phyloP scores from a whole-genome alignment of 2,329 filamentous ascomycete genomes.

The Furcasterigmium sp. region DNA sequence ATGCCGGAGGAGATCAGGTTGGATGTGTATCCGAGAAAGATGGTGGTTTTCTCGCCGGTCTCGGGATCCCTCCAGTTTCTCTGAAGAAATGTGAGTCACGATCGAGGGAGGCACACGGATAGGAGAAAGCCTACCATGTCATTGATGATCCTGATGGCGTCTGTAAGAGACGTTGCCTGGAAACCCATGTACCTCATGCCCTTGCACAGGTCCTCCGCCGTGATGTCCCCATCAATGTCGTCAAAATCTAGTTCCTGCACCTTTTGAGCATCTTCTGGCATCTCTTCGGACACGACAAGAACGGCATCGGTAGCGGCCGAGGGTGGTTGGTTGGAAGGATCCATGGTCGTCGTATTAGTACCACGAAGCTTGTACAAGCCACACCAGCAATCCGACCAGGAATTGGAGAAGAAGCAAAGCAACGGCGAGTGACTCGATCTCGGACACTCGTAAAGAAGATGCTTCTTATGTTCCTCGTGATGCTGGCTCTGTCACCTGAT shows the following conservation, averaged over 20 bases:
- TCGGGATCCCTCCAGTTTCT: conserved; percentile 77
- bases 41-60: conserved; percentile 75
- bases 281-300: conserved; percentile 74
- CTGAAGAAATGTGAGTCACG: conserved; percentile 29
- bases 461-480: too few relatives aligned
- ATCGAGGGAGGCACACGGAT: background rate
- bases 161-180: conserved; percentile 65
- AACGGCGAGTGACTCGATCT: too few relatives aligned
- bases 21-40: conserved; percentile 96
- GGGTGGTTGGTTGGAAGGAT: conserved; percentile 41
- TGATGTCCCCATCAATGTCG: conserved; percentile 70
- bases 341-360: background rate
- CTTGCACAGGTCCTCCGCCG: conserved; percentile 75
- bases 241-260: conserved; percentile 94
- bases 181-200: conserved; percentile 84
- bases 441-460: too few relatives aligned
- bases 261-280: conserved; percentile 71
- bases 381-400: too few relatives aligned
- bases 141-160: conserved; percentile 89
- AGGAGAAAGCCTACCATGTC: conserved; percentile 66
- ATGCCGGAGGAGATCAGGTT: conserved; percentile 97
- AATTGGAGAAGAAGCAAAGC: too few relatives aligned
- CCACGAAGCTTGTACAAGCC: too few relatives aligned
- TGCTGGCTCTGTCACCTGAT: too few relatives aligned
- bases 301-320: conserved; percentile 71